phyloP scores from a whole-genome alignment of 345 rosid genomes.

The Citrus sinensis region DVS_A1.0 CM039161.1:24745501-24746000 shows the following conservation, averaged over 20 bases:
- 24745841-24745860: constrained; percentile 36
- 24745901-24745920: constrained; percentile 36
- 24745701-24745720: no score
- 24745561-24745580: constrained; percentile 20
- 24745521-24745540: constrained; percentile 14
- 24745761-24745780: no score
- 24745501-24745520: constrained; percentile 2
- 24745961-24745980: constrained; percentile 36
- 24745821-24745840: constrained; percentile 50
- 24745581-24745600: constrained; percentile 24
- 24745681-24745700: constrained; percentile 39
- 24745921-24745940: constrained; percentile 24
- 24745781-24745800: no score
- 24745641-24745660: constrained; percentile 37
- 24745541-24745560: constrained; percentile 26
- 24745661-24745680: constrained; percentile 24
- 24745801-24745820: constrained; percentile 30
- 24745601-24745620: constrained; percentile 25
- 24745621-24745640: constrained; percentile 33
- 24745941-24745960: constrained; percentile 43
- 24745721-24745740: no score
- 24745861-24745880: constrained; percentile 36
- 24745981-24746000: constrained; percentile 27
- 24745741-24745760: no score
- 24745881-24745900: constrained; percentile 37